Percentiles rank a stretch among this genome's conserved stretches.
Conservation (phyloP, 225 moss, liverwort and hornwort species). For the Lunularia cruciata region DNA sequence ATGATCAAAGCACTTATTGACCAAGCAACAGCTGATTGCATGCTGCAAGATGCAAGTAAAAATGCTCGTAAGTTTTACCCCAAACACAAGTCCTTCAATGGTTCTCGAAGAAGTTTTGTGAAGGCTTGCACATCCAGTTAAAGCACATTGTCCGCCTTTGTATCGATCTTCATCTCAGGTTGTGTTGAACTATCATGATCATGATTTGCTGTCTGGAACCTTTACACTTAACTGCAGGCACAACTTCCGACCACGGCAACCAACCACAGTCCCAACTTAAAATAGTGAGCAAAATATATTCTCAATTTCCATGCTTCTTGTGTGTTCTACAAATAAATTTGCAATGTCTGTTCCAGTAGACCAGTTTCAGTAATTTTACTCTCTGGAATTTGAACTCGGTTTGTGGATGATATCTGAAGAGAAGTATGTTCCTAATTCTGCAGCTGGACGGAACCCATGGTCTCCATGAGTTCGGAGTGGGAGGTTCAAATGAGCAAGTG, state of each 20-base stretch:
- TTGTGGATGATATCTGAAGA: not conserved
- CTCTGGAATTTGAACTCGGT: too few relatives aligned
- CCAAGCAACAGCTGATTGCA: slow-evolving; percentile 10
- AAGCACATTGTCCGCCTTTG: too few relatives aligned
- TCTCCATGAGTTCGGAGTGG: not conserved
- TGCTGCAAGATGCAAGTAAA: slow-evolving; percentile 4
- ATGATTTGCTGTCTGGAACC: not conserved
- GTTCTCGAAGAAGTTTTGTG: too few relatives aligned
- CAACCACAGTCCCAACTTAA: not conserved
- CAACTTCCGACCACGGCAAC: not conserved
- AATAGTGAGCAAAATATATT: not conserved
- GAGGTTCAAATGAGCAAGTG: not conserved
- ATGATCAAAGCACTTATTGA: slow-evolving; percentile 14
- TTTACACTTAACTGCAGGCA: not conserved
- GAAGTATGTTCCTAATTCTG: not conserved
- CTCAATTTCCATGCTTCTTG: not conserved
- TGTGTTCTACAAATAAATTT: not conserved
- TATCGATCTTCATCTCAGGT: too few relatives aligned
- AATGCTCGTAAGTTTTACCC: not conserved
- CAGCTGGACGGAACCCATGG: slow-evolving; percentile 9
- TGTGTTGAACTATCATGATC: too few relatives aligned
- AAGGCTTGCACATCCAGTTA: too few relatives aligned
- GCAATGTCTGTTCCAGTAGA: not conserved
- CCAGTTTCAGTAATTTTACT: not conserved
- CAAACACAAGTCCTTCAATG: not conserved